These are phyloP conservation scores for Phlyctochytrium bullatum DNA, from an alignment of 192 early-diverging fungal species.

Conservation along the genomic window DNA sequence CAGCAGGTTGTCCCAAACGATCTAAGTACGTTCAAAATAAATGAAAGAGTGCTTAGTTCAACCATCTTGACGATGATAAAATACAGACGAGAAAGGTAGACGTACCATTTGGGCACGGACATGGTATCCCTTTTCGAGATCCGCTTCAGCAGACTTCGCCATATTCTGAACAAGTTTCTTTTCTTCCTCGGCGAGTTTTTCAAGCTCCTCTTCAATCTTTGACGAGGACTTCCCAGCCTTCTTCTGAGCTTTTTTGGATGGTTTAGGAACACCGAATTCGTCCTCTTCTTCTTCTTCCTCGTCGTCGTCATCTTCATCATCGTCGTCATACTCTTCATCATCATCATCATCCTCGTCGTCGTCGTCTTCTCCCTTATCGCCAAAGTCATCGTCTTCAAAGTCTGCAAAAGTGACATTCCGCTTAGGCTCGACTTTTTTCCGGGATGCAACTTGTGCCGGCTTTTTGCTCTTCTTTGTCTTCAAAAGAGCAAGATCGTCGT, in stretches of 20 bases:
- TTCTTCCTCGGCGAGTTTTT: conserved; percentile 78
- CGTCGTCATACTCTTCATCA: conserved; percentile 33
- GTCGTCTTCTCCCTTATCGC: conserved; percentile 30
- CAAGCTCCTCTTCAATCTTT: conserved; percentile 52
- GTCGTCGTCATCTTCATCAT: conserved; percentile 22
- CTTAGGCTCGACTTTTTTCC: background rate
- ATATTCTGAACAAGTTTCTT: conserved; percentile 76
- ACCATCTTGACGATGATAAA: background rate
- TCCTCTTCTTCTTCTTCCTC: conserved; percentile 40
- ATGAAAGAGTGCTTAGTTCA: conserved; percentile 17
- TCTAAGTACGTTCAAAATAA: conserved; percentile 17
- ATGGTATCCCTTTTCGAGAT: conserved; percentile 89
- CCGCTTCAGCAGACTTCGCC: conserved; percentile 68
- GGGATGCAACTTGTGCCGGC: no score
- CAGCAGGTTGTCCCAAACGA: conserved; percentile 27
- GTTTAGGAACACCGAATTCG: conserved; percentile 8
- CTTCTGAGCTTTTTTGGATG: conserved; percentile 7
- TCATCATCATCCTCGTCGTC: conserved; percentile 16
- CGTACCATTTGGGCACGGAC: conserved; percentile 84
- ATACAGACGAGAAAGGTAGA: conserved; percentile 1
- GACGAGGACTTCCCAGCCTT: conserved; percentile 4
- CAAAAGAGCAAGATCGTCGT: background rate
- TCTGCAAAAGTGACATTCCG: conserved; percentile 15
- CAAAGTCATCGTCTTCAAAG: conserved; percentile 25
- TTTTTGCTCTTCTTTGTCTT: no score